Percentiles rank a stretch among this genome's conserved stretches.
phyloP scores from a whole-genome alignment of 768 basidiomycete genomes.

The Tricholoma saponaceum region DNA sequence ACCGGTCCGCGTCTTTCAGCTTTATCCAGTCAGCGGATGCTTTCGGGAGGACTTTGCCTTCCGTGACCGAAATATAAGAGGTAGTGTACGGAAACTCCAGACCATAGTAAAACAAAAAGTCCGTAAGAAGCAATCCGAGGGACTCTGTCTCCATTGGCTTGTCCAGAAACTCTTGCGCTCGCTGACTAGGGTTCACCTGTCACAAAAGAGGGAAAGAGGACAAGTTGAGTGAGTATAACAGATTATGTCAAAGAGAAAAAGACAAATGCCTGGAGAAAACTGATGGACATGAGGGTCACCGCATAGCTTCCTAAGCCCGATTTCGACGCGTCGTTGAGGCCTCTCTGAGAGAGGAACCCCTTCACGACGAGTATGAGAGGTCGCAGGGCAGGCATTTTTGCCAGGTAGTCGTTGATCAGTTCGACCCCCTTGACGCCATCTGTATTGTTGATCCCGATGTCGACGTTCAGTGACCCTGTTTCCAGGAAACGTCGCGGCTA shows the following conservation, averaged over 20 bases:
- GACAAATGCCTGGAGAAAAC: constrained; percentile 53
- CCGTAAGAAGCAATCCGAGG: constrained; percentile 56
- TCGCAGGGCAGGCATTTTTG: constrained; percentile 51
- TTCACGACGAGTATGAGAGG: constrained; percentile 63
- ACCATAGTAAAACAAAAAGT: constrained; percentile 68
- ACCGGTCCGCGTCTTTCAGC: constrained; percentile 16
- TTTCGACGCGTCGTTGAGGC: constrained; percentile 59
- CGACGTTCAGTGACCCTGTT: constrained; percentile 53
- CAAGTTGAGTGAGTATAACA: not conserved
- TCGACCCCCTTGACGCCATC: constrained; percentile 51
- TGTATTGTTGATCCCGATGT: constrained; percentile 62
- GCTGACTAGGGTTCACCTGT: constrained; percentile 60
- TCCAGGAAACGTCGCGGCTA: not conserved
- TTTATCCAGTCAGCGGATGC: constrained; percentile 28
- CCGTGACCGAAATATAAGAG: constrained; percentile 35
- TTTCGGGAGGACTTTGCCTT: constrained; percentile 32
- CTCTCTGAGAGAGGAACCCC: constrained; percentile 50
- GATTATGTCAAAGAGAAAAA: not conserved
- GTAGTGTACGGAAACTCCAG: constrained; percentile 35
- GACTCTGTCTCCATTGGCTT: constrained; percentile 45
- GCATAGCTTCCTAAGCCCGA: constrained; percentile 68
- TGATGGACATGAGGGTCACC: constrained; percentile 58
- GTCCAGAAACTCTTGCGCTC: constrained; percentile 37
- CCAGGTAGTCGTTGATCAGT: constrained; percentile 49
- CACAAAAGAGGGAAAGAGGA: not conserved